These are phyloP conservation scores for Cladophialophora yegresii DNA, from an alignment of 2,329 filamentous ascomycete species.

Conservation along the genomic window DNA sequence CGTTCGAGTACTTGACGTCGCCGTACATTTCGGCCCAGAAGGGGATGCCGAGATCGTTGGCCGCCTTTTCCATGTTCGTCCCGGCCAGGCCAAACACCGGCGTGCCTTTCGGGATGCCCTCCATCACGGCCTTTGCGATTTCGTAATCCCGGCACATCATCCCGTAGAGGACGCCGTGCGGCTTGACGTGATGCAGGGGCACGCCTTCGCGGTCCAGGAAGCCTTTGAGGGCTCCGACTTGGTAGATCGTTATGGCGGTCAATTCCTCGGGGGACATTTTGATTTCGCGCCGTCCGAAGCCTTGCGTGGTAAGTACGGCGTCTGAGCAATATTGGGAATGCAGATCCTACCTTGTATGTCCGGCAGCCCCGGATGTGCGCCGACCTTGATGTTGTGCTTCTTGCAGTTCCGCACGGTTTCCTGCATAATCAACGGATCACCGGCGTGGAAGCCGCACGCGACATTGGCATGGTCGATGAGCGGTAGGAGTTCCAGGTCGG, in stretches of 20 bases:
- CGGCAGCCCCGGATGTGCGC: conserved; percentile 66
- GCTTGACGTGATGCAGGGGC: conserved; percentile 63
- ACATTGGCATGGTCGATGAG: conserved; percentile 65
- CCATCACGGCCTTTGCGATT: conserved; percentile 56
- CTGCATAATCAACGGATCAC: conserved; percentile 66
- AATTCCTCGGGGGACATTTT: conserved; percentile 60
- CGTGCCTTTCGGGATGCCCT: conserved; percentile 54
- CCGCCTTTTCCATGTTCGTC: conserved; percentile 57
- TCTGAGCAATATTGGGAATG: not conserved
- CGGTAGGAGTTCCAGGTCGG: conserved; percentile 62
- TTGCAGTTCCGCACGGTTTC: conserved; percentile 62
- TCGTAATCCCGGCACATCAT: conserved; percentile 58
- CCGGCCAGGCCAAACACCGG: conserved; percentile 59
- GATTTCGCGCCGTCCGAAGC: conserved; percentile 65
- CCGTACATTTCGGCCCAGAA: conserved; percentile 59
- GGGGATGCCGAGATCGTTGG: conserved; percentile 54
- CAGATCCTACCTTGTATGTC: conserved; percentile 44
- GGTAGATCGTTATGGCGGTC: conserved; percentile 61
- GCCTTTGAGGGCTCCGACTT: conserved; percentile 63
- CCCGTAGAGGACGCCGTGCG: conserved; percentile 62
- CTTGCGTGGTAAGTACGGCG: conserved; percentile 43
- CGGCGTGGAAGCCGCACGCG: conserved; percentile 62
- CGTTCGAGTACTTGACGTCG: conserved; percentile 58
- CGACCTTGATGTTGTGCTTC: conserved; percentile 57
- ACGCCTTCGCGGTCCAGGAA: conserved; percentile 61